Percentiles rank a stretch among this genome's conserved stretches.
Conservation (phyloP, 2,329 filamentous ascomycete genomes). For the Xylariales sp. region DNA sequence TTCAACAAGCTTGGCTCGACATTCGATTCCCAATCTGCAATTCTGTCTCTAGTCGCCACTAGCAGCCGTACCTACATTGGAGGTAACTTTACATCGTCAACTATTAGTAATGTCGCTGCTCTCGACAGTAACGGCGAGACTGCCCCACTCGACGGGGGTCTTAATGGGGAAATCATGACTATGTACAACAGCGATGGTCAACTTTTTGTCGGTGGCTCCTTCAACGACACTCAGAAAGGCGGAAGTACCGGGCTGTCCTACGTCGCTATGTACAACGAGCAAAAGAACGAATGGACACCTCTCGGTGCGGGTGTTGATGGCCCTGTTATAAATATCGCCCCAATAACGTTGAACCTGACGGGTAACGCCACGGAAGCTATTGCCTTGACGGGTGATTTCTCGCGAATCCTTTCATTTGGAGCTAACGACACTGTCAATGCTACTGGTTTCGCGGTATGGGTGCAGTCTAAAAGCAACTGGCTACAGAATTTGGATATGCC, state of each 20-base stretch:
- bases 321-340: conserved; percentile 77
- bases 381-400: conserved; percentile 84
- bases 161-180: conserved; percentile 81
- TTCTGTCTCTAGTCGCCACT: conserved; percentile 75
- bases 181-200: conserved; percentile 74
- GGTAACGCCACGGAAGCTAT: conserved; percentile 73
- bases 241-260: conserved; percentile 75
- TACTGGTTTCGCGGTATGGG: conserved; percentile 89
- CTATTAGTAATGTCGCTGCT: conserved; percentile 80
- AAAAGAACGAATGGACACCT: conserved; percentile 76
- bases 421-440: conserved; percentile 70
- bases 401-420: conserved; percentile 75
- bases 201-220: conserved; percentile 87
- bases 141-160: conserved; percentile 73
- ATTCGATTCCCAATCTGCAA: conserved; percentile 73
- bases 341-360: conserved; percentile 83
- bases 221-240: conserved; percentile 76
- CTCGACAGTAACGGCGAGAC: conserved; percentile 73
- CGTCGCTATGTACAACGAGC: conserved; percentile 79
- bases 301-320: conserved; percentile 90
- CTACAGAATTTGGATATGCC: conserved; percentile 78
- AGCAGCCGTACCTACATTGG: conserved; percentile 78
- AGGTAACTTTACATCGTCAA: conserved; percentile 81
- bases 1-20: conserved; percentile 80
- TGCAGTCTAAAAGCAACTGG: conserved; percentile 88